Evolutionary conservation across 441 rosid genomes (phyloP).

Genomic region (Raphanus hybrid): DNA sequence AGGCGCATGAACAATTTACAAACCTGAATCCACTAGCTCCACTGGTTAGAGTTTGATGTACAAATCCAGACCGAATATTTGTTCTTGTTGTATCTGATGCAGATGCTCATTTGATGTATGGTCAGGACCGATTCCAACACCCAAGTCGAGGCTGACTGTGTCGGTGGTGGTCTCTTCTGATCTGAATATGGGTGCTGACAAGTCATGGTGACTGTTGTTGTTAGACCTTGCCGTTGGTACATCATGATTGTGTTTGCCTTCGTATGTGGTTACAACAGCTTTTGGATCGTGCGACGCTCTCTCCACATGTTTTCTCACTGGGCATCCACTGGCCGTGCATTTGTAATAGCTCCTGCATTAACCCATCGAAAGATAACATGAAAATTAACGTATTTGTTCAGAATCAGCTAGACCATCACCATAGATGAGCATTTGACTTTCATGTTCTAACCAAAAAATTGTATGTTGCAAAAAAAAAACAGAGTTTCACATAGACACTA

Average conservation of each 20-base stretch:
- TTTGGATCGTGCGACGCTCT: slow-evolving; percentile 97
- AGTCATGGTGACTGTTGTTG: slow-evolving; percentile 56
- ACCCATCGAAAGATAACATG: neutral
- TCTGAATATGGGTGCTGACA: slow-evolving; percentile 55
- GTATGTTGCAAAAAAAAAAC: neutral
- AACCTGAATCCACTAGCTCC: slow-evolving; percentile 59
- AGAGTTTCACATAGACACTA: neutral
- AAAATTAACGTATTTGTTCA: neutral
- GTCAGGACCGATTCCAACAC: slow-evolving; percentile 77
- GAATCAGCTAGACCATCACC: neutral
- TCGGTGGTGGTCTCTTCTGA: slow-evolving; percentile 47
- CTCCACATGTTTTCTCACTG: slow-evolving; percentile 98
- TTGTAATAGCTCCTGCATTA: slow-evolving; percentile 91
- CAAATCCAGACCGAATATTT: slow-evolving; percentile 47
- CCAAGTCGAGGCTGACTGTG: slow-evolving; percentile 86
- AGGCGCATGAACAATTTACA: slow-evolving; percentile 44
- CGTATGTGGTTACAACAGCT: slow-evolving; percentile 96
- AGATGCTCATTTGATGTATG: slow-evolving; percentile 49
- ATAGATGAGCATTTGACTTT: slow-evolving; percentile 15
- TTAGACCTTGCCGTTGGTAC: slow-evolving; percentile 73
- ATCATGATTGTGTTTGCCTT: slow-evolving; percentile 97
- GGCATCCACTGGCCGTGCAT: slow-evolving; percentile 91
- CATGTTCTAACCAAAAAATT: slow-evolving; percentile 18
- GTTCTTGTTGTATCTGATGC: slow-evolving; percentile 31
- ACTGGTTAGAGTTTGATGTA: slow-evolving; percentile 46